Evolutionary conservation across 1,139 yeast genomes (phyloP), one percentile per base, ranked within the genome.

Genomic region (Candida gigantensis): DNA sequence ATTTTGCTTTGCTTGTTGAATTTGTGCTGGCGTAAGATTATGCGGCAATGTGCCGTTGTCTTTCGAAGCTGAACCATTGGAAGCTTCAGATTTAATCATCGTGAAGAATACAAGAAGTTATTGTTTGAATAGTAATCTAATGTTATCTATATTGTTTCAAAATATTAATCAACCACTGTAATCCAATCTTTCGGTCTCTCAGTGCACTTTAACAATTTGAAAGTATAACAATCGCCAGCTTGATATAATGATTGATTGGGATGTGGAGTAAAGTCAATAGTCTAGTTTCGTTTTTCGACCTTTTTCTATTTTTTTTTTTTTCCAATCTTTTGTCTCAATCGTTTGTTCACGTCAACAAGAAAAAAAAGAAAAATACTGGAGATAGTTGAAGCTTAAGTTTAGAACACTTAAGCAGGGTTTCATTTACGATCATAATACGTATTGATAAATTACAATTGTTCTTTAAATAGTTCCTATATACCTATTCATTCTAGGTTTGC

Each of bases 401-500:
- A n/a, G n/a, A n/a, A n/a, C n/a, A n/a, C n/a, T n/a, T n/a, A n/a
- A n/a, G n/a, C n/a, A n/a, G n/a, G n/a, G n/a, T n/a, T n/a, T n/a
- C n/a, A n/a, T n/a, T n/a, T n/a, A n/a, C n/a, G n/a, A n/a, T n/a
- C n/a, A n/a, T n/a, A n/a, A n/a, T n/a, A n/a, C n/a, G n/a, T n/a
- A n/a, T n/a, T n/a, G n/a, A n/a, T n/a, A n/a, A n/a, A n/a, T n/a
- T n/a, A n/a, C n/a, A n/a, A n/a, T n/a, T n/a, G n/a, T n/a, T n/a
- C n/a, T n/a, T n/a, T n/a, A n/a, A n/a, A n/a, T n/a, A n/a, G n/a
- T n/a, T n/a, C n/a, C n/a, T n/a, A n/a, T n/a, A n/a, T n/a, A n/a
- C n/a, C n/a, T n/a, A n/a, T n/a, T 12, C 44, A n/a, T 19, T 32
- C 35, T 16, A 37, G 28, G n/a, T 29, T 38, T 9, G 59, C 49